Conservation (phyloP, 2,329 filamentous ascomycete species). For the Colletotrichum echinochloae region DNA sequence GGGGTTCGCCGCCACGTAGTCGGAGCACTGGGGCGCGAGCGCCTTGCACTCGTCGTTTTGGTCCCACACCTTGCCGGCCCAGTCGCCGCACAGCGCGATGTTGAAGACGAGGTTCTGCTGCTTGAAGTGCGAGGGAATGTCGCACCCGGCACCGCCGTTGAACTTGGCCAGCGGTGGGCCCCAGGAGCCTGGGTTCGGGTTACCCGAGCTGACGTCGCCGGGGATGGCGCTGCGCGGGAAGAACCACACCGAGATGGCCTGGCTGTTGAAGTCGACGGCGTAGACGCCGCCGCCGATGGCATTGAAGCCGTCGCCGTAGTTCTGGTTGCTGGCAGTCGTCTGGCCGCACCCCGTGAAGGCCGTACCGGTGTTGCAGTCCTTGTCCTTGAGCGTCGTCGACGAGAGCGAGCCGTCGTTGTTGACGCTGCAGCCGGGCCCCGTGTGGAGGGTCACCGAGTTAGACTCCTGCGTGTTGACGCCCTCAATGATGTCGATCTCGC, state of each 20-base stretch:
- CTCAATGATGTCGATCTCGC: conserved; percentile 86
- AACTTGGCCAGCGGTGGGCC: conserved; percentile 77
- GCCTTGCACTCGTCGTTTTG: conserved; percentile 67
- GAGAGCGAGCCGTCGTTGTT: conserved; percentile 59
- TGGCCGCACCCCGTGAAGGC: conserved; percentile 72
- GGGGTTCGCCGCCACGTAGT: conserved; percentile 79
- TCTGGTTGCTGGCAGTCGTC: conserved; percentile 60
- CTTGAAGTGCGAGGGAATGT: conserved; percentile 77
- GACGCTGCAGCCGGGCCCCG: conserved; percentile 69
- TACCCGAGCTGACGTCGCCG: conserved; percentile 67
- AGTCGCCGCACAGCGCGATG: conserved; percentile 88
- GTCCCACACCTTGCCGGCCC: conserved; percentile 81
- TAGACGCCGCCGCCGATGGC: conserved; percentile 76
- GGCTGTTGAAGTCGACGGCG: conserved; percentile 80
- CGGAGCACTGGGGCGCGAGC: conserved; percentile 73
- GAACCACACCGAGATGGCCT: conserved; percentile 83
- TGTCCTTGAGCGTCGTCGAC: conserved; percentile 58
- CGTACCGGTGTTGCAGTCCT: conserved; percentile 68
- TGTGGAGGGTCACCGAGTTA: conserved; percentile 77
- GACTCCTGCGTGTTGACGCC: conserved; percentile 73
- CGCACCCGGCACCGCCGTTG: conserved; percentile 72
- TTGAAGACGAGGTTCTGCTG: conserved; percentile 83
- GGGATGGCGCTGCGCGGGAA: conserved; percentile 78
- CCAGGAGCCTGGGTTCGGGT: conserved; percentile 77
- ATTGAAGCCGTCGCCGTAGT: conserved; percentile 80